Evolutionary conservation across 768 basidiomycete species (phyloP), one percentile per base, ranked within the genome.

Genomic region (Xerocomellus intermedius): DNA sequence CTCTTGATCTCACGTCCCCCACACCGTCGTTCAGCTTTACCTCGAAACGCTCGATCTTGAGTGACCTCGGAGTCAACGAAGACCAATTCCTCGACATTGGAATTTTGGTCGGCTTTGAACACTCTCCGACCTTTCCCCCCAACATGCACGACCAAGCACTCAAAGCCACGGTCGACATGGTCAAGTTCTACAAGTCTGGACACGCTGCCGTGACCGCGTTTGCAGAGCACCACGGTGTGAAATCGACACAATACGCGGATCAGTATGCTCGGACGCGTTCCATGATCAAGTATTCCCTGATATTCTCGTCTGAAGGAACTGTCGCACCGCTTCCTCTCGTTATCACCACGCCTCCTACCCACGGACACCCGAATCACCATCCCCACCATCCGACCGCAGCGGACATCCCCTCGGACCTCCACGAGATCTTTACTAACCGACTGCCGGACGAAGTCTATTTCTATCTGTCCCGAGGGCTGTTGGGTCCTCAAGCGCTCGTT

Each of bases 401-500:
- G 26, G 97, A 98, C 66, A 86, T 98, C 54, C 97, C 97, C 3
- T 70, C 74, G 46, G 96, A 98, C 72, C 75, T 99, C 37, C 91
- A 96, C 67, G 94, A 97, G 50, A 90, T 98, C 57, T 98, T 98
- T 75, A 95, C 94, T 10, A 77, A 91, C 71, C 87, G 94, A 42
- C 79, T 99, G 24, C 96, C 96, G 1, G 97, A 98, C 70, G 94
- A 98, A 69, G 81, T 98, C 55, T 98, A 95, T 75, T 98, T 87
- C 72, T 97, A 98, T 70, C 82, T 98, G 60, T 97, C 94, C 37
- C 87, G 94, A 17, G 96, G 97, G 6, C 81, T 98, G 14, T 69
- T 98, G 49, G 85, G 86, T 9, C 92, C 96, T 0, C 91, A 93
- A 63, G 86, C 93, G 10, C 81, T 98, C 22, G 89, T 94, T n/a